Percentiles rank a stretch among this genome's conserved stretches.
These are phyloP conservation scores for Hyphopichia pseudoburtonii DNA, from an alignment of 1,139 yeast genomes.

Conservation along the genomic window DNA sequence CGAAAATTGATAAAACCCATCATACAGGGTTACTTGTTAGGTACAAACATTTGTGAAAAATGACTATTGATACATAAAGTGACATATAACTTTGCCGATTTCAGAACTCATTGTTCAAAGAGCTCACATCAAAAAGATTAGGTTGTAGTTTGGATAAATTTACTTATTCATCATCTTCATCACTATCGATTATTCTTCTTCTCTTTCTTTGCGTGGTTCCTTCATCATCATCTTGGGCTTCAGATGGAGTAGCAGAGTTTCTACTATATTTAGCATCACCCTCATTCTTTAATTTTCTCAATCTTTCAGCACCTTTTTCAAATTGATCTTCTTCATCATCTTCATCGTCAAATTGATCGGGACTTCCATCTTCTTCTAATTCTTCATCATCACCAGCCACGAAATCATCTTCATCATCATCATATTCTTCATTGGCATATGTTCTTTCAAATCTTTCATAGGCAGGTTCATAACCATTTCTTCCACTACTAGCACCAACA, in stretches of 20 bases:
- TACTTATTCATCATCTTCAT: slow-evolving; percentile 54
- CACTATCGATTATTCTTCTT: slow-evolving; percentile 58
- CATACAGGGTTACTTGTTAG: no score
- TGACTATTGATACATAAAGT: no score
- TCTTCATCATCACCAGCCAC: slow-evolving; percentile 47
- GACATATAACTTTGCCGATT: no score
- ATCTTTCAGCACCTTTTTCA: slow-evolving; percentile 60
- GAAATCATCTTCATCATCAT: slow-evolving; percentile 47
- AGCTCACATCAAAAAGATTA: no score
- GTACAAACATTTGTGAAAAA: no score
- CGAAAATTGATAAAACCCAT: no score
- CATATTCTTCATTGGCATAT: slow-evolving; percentile 45
- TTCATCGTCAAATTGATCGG: slow-evolving; percentile 14
- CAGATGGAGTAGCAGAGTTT: slow-evolving; percentile 14
- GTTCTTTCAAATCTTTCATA: slow-evolving; percentile 42
- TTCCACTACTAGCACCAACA: neutral
- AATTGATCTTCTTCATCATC: slow-evolving; percentile 58
- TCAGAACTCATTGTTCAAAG: no score
- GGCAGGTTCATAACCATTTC: slow-evolving; percentile 30
- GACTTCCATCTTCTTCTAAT: slow-evolving; percentile 50
- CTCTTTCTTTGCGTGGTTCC: slow-evolving; percentile 21
- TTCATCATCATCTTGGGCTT: slow-evolving; percentile 37
- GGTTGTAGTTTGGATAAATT: no score
- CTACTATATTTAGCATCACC: slow-evolving; percentile 51
- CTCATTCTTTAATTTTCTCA: slow-evolving; percentile 57